Evolutionary conservation across 2,329 filamentous ascomycete species (phyloP).

Genomic region (Penicillium rolfsii): DNA sequence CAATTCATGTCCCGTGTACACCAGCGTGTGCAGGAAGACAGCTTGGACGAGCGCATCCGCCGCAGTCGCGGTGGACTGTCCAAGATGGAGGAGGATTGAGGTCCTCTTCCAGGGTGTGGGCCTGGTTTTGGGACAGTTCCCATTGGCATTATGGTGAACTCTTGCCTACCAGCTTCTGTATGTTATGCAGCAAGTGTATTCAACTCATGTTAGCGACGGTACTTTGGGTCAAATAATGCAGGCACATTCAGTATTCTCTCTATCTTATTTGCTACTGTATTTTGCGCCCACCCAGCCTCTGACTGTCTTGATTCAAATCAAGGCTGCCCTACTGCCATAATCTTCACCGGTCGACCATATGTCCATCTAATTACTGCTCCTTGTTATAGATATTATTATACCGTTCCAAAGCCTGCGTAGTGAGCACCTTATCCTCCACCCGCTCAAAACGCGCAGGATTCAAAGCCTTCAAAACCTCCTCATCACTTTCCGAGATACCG

Average conservation of each 20-base stretch:
- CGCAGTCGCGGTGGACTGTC: conserved; percentile 40
- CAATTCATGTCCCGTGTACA: conserved; percentile 41
- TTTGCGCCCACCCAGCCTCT: background rate
- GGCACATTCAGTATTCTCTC: background rate
- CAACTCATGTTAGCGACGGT: background rate
- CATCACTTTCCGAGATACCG: background rate
- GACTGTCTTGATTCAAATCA: too few species aligned
- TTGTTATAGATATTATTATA: conserved; percentile 41
- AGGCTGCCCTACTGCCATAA: background rate
- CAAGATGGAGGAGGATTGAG: conserved; percentile 34
- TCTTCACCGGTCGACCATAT: background rate
- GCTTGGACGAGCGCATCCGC: conserved; percentile 40
- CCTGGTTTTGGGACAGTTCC: background rate
- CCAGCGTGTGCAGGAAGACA: conserved; percentile 40
- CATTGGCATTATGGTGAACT: background rate
- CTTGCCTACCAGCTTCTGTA: background rate
- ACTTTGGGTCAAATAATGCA: background rate
- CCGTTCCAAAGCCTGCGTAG: conserved; percentile 29
- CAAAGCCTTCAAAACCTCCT: conserved; percentile 19
- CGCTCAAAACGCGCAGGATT: conserved; percentile 34
- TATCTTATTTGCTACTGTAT: background rate
- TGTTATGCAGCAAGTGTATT: background rate
- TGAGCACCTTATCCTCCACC: conserved; percentile 23
- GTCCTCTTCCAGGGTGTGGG: background rate
- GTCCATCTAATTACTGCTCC: background rate